Base-by-base conservation (phyloP, 768 basidiomycete species). In the Mycena kentingensis region DNA sequence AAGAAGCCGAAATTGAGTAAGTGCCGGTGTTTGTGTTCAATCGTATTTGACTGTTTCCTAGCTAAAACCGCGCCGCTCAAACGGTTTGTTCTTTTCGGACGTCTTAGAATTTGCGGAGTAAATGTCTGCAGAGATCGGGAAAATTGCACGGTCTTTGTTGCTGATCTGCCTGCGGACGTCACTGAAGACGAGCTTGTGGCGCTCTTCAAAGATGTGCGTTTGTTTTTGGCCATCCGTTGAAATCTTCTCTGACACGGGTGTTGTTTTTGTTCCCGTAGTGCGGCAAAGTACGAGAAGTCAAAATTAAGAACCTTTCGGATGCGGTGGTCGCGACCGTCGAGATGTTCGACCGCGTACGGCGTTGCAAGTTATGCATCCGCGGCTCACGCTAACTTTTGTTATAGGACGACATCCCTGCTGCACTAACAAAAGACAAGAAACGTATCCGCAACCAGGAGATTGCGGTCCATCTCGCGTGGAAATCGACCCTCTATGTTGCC, bases 401-500 rank as follows among this genome's bases (percentile, higher is more conserved):
- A 21, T 58, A 93, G 87, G 91, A 92, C 15, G 82, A 81, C 52
- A 79, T 98, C 2, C 92, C 93, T 8, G 82, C 83, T 0, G 97
- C 92, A 2, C 75, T 96, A 32, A 96, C 94, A 0, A 95, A 93
- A 66, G 96, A 99, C 72, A 97, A 96, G 72, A 97, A 96, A 67
- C 83, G 85, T 43, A 62, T 98, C 29, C 77, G 79, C 39, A 86
- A 78, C 0, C 74, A 82, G 41, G 93, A 97, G 66, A 76, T 98
- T 18, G 76, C 81, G 7, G 94, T 98, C 3, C 87, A 94, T 64
- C 76, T 96, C 36, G 93, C 90, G 2, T 97, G 94, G 94, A 82
- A 88, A 60, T 93, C 93, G 3, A 98, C 95, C 4, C 70, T 99
- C 3, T 99, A 95, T 69, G 85, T 97, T 46, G 95, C 97, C 16